Evolutionary conservation across 768 basidiomycete species (phyloP), one percentile per base, ranked within the genome.

Genomic region (Chalciporus pseudorubinellus): DNA sequence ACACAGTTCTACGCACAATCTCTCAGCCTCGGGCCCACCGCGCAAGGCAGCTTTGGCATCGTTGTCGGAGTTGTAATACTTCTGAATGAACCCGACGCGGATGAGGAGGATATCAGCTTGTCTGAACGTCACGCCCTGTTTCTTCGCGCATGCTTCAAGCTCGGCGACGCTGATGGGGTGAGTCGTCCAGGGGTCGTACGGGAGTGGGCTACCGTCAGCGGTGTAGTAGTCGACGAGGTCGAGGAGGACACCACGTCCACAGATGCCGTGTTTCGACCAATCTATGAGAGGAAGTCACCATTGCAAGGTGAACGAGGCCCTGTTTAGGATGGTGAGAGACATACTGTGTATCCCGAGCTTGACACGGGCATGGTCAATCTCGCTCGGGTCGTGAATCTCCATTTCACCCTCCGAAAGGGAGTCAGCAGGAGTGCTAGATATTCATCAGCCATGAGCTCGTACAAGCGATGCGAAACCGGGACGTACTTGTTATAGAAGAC

Each of bases 251-350:
- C 84, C 85, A 3, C 85, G 78, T 1, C 85, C 84, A 46, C 82
- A 83, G 39, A 86, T 85, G 1, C 85, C 84, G 59, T 85, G 85
- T 18, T 75, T 76, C 1, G 85, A 81, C 85, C 83, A 87, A 60
- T 86, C 85, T 86, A 40, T 31, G 29, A 31, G 13, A 39, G 26
- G 21, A 22, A 22, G 18, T 18, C 8, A n/a, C n/a, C n/a, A n/a
- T n/a, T n/a, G n/a, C n/a, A n/a, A n/a, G n/a, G n/a, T n/a, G n/a
- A n/a, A n/a, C 19, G 12, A 14, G 3, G n/a, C 20, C 19, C 4
- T 22, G 39, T 47, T 11, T n/a, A n/a, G n/a, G n/a, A n/a, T n/a
- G n/a, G 13, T 21, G 16, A 16, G 31, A 16, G n/a, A 72, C 83
- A 3, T 53, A 86, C 85, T 85, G 59, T 88, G 85, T 21, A 88